Base-by-base conservation (phyloP, 2,329 filamentous ascomycete species). In the Claviceps spartinae region DNA sequence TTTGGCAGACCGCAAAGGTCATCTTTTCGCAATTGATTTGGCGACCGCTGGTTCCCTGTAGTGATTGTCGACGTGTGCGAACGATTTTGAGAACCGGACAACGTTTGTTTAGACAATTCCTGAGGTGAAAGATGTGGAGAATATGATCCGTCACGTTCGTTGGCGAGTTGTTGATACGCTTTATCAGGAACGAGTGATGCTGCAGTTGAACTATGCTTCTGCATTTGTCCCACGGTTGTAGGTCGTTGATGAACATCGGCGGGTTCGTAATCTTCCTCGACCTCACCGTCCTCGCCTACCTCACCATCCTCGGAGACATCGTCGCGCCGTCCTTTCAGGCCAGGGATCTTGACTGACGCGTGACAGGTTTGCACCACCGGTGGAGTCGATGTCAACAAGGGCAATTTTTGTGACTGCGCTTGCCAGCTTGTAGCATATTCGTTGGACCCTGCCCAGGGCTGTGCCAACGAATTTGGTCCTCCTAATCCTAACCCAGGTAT, bases 291-390 rank as follows among this genome's bases (percentile, higher is more conserved):
- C 59, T 91, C 87, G 56, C 81, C 86, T 34, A 93, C 65, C 64
- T 94, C 88, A 16, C 85, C 86, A 60, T 94, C 87, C 61, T 93
- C 86, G 47, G 61, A 58, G 40, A 61, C 60, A 6, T 57, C 56
- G 34, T 56, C 55, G 9, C 37, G 49, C 5, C n/a, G 30, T 6
- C 38, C 45, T 6, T 34, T 37, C 34, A 50, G 51, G 26, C 52
- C 54, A 26, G 40, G 54, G 18, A 51, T 47, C n/a, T 54, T 49
- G 26, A 51, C 46, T 14, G 48, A 22, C 1, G 42, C 16, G 3
- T 52, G 45, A 18, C 7, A 37, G 14, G 30, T 42, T 30, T 51
- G 44, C 18, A 30, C 30, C 26, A 8, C 16, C 22, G 45, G 48
- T 7, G 9, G 26, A 22, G 20, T 44, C 34, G 41, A 44, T 1